Conservation (phyloP, 345 rosid species). For the Euclidium syriacum region DNA sequence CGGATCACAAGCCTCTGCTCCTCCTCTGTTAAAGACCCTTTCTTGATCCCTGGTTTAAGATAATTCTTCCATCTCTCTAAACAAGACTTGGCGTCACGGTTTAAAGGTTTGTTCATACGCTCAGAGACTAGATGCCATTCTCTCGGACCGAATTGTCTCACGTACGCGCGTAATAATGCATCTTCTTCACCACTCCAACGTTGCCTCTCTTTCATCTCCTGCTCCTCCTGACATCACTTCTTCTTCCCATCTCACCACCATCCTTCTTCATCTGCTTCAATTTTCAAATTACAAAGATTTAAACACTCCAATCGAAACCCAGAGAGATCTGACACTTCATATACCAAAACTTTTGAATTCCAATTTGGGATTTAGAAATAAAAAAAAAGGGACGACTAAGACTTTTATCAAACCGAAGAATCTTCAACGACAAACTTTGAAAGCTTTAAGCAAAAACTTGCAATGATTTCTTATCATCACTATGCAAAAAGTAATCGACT, state of each 20-base stretch:
- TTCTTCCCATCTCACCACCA: conserved; percentile 66
- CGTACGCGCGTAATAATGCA: conserved; percentile 75
- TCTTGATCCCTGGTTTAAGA: conserved; percentile 97
- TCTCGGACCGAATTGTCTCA: conserved; percentile 89
- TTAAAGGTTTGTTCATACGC: conserved; percentile 77
- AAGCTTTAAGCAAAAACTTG: neutral
- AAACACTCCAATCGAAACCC: neutral
- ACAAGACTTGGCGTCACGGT: conserved; percentile 95
- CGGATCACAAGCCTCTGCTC: conserved; percentile 88
- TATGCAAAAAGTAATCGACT: neutral
- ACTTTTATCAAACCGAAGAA: neutral
- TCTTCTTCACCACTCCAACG: conserved; percentile 99
- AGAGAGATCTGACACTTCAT: neutral
- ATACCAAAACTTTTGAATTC: neutral
- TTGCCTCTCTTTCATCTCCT: conserved; percentile 99
- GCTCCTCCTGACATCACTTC: conserved; percentile 45
- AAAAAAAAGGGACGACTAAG: neutral
- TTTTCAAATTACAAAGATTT: neutral
- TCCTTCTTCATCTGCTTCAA: conserved; percentile 27
- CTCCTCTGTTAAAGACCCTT: conserved; percentile 86
- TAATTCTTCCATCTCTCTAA: conserved; percentile 96
- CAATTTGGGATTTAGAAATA: neutral
- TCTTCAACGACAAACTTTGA: neutral
- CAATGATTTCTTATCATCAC: neutral
- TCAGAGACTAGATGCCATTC: conserved; percentile 95